These are phyloP conservation scores for Globisporangium cylindrosporum DNA, from an alignment of 352 stramenopile genomes.

Conservation along the genomic window DNA sequence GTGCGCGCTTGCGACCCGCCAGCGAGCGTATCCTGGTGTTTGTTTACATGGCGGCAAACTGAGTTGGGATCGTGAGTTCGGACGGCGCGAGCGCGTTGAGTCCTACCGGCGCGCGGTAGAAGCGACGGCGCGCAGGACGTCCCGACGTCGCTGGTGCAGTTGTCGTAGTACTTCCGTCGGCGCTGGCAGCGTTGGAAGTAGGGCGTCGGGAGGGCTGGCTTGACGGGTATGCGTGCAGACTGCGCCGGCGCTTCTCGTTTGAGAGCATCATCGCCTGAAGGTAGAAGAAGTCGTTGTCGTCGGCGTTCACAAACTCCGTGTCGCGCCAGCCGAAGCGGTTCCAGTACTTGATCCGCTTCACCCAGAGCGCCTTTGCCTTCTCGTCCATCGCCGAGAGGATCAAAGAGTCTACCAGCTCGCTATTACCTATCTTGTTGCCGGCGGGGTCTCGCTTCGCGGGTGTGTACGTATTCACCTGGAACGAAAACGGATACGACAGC, in stretches of 20 bases:
- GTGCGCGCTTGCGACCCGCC: background rate
- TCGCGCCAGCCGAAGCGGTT: constrained; percentile 72
- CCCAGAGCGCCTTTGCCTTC: constrained; percentile 49
- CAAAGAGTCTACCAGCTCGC: constrained; percentile 41
- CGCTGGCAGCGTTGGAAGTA: background rate
- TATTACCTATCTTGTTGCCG: constrained; percentile 31
- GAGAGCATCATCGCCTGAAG: constrained; percentile 36
- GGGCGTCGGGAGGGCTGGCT: constrained; percentile 1
- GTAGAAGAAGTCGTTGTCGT: constrained; percentile 30
- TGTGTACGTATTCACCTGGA: constrained; percentile 70
- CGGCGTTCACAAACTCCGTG: constrained; percentile 36
- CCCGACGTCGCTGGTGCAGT: constrained; percentile 21
- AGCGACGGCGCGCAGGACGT: constrained; percentile 40
- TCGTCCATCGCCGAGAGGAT: constrained; percentile 49
- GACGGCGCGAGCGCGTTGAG: constrained; percentile 22
- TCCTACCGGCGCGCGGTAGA: constrained; percentile 44
- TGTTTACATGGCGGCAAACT: background rate
- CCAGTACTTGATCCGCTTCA: constrained; percentile 64
- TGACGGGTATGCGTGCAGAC: constrained; percentile 19
- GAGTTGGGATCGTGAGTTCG: background rate
- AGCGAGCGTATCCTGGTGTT: background rate
- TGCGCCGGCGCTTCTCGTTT: constrained; percentile 29
- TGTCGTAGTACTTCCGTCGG: constrained; percentile 3
- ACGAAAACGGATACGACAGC: constrained; percentile 45
- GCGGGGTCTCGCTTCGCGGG: constrained; percentile 24